These are phyloP conservation scores for Xylaria sp. DNA, from an alignment of 2,329 filamentous ascomycete genomes.

Conservation along the genomic window DNA sequence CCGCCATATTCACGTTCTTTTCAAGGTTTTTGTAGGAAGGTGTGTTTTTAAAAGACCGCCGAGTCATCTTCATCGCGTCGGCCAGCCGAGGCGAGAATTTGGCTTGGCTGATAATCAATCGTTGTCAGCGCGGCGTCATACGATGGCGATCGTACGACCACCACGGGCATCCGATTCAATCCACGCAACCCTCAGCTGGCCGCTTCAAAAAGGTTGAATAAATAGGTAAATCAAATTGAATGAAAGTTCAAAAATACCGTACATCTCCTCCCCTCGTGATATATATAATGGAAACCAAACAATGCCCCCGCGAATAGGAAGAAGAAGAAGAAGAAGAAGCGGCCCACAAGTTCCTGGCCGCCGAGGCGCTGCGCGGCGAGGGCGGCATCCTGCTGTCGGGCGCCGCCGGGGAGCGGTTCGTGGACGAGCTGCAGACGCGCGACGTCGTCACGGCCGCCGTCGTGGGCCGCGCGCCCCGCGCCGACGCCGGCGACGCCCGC, in stretches of 20 bases:
- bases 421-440: constrained; percentile 65
- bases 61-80: too few species aligned
- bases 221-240: too few species aligned
- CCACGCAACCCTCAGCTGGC: background rate
- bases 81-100: too few species aligned
- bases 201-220: too few species aligned
- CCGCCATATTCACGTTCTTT: too few species aligned
- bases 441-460: constrained; percentile 59
- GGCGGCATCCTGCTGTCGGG: constrained; percentile 58
- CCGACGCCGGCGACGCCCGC: constrained; percentile 37
- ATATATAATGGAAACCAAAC: constrained; percentile 1
- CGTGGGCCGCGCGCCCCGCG: constrained; percentile 43
- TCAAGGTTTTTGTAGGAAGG: too few species aligned
- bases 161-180: background rate
- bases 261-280: background rate
- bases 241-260: background rate
- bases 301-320: constrained; percentile 19
- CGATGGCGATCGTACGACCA: background rate
- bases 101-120: too few species aligned
- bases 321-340: constrained; percentile 6
- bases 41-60: too few species aligned
- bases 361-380: constrained; percentile 64
- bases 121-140: background rate
- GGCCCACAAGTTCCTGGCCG: constrained; percentile 62
- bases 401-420: constrained; percentile 52